Evolutionary conservation across 306 rosid species (phyloP).

Genomic region (Pterocarpus macrocarpus): DNA sequence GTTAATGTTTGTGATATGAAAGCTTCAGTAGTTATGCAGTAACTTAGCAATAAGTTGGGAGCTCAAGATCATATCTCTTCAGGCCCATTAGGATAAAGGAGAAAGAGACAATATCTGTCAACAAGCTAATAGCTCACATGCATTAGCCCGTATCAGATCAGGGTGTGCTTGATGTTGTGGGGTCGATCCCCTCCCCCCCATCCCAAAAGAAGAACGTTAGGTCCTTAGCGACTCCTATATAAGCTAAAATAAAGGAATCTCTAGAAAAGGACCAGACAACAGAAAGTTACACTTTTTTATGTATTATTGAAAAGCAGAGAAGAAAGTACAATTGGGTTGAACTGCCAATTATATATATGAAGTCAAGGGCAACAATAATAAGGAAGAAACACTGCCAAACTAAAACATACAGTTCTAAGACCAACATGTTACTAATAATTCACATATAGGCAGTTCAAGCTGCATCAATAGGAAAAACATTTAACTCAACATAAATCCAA

Average conservation of each 20-base stretch:
- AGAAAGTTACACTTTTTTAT: not conserved
- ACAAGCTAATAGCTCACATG: slow-evolving; percentile 1
- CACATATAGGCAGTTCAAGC: slow-evolving; percentile 13
- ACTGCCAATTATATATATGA: not conserved
- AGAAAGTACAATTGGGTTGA: slow-evolving; percentile 13
- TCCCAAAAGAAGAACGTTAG: not conserved
- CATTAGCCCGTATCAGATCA: slow-evolving; percentile 7
- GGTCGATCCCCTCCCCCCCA: too few relatives aligned
- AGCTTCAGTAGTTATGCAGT: not conserved
- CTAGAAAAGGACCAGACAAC: slow-evolving; percentile 12
- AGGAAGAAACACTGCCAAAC: not conserved
- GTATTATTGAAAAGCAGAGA: not conserved
- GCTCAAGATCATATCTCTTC: slow-evolving; percentile 8
- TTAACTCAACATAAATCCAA: slow-evolving; percentile 27
- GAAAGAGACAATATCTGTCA: slow-evolving; percentile 22
- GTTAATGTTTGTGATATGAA: slow-evolving; percentile 20
- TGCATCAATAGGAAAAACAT: slow-evolving; percentile 3
- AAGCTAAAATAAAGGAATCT: slow-evolving; percentile 20
- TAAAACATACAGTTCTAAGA: not conserved
- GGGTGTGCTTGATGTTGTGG: not conserved
- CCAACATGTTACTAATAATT: slow-evolving; percentile 10
- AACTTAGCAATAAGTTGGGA: slow-evolving; percentile 18
- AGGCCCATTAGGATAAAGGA: slow-evolving; percentile 7
- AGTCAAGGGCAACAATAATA: not conserved
- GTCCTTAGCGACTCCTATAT: slow-evolving; percentile 15